Conservation (phyloP, 2,329 filamentous ascomycete genomes). For the Leptographium galeiforme region DNA sequence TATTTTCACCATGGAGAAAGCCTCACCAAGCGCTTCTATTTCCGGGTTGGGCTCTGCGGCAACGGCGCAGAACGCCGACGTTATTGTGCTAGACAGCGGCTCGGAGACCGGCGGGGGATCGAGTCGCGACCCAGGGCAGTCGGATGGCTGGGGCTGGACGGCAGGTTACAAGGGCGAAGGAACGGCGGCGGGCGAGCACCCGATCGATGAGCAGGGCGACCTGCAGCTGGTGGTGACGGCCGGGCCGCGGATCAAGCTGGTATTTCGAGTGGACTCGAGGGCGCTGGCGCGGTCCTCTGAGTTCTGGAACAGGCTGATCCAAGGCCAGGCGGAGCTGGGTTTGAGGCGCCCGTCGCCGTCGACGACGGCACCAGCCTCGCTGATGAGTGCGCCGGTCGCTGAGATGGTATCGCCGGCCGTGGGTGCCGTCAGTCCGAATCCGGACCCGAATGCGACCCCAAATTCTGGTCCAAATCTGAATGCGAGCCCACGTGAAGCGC, state of each 20-base stretch:
- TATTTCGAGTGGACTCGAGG: constrained; percentile 4
- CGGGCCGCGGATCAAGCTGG: neutral
- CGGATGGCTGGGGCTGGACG: neutral
- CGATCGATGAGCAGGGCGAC: constrained; percentile 4
- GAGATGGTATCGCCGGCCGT: too few species aligned
- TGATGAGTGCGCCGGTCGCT: too few species aligned
- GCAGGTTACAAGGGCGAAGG: neutral
- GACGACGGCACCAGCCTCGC: too few species aligned
- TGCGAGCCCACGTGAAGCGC: too few species aligned
- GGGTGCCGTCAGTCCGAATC: too few species aligned
- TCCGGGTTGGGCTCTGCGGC: neutral
- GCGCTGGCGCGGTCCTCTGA: constrained; percentile 5
- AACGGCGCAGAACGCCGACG: neutral
- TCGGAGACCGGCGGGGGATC: neutral
- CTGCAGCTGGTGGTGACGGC: constrained; percentile 2
- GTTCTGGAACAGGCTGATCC: constrained; percentile 2
- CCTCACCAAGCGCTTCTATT: neutral
- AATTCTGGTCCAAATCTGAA: too few species aligned
- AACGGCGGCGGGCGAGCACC: constrained; percentile 1
- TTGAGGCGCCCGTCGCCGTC: too few species aligned
- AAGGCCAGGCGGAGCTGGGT: too few species aligned
- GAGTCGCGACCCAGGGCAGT: neutral
- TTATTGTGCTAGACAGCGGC: neutral
- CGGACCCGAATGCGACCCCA: neutral
- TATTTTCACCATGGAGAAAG: neutral